These are phyloP conservation scores for Canavalia ensiformis DNA, from an alignment of 306 rosid genomes.

Conservation along the genomic window DNA sequence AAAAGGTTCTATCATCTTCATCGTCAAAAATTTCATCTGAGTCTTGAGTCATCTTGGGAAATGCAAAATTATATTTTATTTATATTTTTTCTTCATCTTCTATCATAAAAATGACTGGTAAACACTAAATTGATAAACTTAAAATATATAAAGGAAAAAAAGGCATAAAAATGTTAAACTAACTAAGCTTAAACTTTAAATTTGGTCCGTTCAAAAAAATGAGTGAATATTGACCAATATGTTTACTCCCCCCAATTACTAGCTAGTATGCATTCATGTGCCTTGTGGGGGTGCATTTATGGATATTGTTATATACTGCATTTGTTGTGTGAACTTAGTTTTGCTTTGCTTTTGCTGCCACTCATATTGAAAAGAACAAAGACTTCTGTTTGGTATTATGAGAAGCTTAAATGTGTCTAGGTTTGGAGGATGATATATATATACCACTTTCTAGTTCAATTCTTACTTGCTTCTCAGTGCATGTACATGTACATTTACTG, in stretches of 20 bases:
- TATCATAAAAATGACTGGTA: neutral
- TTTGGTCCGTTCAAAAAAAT: neutral
- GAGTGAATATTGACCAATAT: neutral
- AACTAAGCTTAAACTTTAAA: neutral
- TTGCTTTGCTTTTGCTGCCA: no score
- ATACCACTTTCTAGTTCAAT: constrained; percentile 18
- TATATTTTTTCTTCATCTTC: neutral
- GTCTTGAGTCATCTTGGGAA: neutral
- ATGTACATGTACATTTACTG: constrained; percentile 5
- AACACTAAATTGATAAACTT: neutral
- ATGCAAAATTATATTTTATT: neutral
- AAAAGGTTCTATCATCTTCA: neutral
- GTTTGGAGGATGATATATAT: neutral
- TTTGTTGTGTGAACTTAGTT: neutral
- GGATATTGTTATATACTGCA: neutral
- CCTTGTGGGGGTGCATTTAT: neutral
- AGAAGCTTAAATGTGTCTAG: constrained; percentile 3
- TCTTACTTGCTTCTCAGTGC: neutral
- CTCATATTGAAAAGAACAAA: constrained; percentile 15
- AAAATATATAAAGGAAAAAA: neutral
- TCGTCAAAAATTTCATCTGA: neutral
- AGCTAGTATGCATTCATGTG: neutral
- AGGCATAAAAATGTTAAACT: neutral
- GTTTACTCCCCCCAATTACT: neutral
- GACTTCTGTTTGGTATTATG: neutral